Base-by-base conservation (phyloP, 257 asterid genomes). In the Scutellaria baicalensis region DNA sequence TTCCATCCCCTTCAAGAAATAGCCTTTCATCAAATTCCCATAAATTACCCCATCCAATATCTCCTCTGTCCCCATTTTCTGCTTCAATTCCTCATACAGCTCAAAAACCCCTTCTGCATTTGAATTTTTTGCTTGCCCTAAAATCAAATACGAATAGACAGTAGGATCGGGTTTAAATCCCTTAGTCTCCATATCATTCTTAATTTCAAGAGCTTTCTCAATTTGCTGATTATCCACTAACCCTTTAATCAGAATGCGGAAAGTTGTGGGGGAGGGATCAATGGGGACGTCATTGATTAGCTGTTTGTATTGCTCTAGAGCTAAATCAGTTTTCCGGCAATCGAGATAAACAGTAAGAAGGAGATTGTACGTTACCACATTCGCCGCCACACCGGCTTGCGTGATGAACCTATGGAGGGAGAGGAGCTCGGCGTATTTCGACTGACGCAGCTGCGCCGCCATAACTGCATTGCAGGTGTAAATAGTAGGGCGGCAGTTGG, bases 1-100 rank as follows among this genome's bases (percentile, higher is more conserved):
- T 77, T 89, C 97, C 96, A 87, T 87, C 54, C 86, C 93, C 76
- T 84, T 91, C 86, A 93, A 84, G 66, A 91, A 91, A 77, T 87
- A 87, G 0, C 96, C 97, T 80, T 91, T 89, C 92, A 93, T 87
- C 78, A 93, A 82, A 75, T 86, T 86, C 68, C 99, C 99, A 48
- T 84, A 86, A 56, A 91, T 71, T 61, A 87, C 89, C 31, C 97
- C 97, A 77, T 87, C 97, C 31, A 75, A 61, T 20, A 89, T 76
- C n/a, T 64, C 79, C 16, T 56, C 78, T 8, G 79, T 81, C 42
- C 92, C 96, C 68, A 82, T 23, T 72, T 89, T 91, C 80, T 83
- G 86, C 90, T 87, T 93, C 79, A 91, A 80, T 61, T 93, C 99
- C 66, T 87, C 96, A 49, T 84, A 89, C 77, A 91, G 60, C 68